Base-by-base conservation (phyloP, 306 rosid species). In the Sechiopsis laciniata region DNA sequence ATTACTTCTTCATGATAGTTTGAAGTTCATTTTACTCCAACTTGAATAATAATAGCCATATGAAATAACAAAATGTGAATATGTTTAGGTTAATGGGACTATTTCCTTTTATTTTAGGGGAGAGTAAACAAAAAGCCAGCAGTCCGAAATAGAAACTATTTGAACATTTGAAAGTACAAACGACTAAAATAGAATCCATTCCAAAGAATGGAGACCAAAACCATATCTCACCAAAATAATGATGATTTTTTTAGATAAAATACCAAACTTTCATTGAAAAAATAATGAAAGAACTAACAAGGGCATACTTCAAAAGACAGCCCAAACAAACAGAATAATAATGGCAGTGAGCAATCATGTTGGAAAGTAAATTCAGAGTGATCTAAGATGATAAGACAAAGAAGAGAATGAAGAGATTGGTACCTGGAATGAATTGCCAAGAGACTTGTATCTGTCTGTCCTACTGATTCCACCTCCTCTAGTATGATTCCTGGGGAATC, bases 401-500 rank as follows among this genome's bases (percentile, higher is more conserved):
- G 35, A 68, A 68, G 14, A 51, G 59, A 52, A 0, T 13, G 42
- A 68, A 22, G 48, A 24, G 74, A 51, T 70, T 3, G 40, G 20
- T 50, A 91, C 99, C 97, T 94, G 99, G 77, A 95, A 95, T 16
- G 99, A 95, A 79, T 95, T 95, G 16, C 99, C 99, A 6, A 95
- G 96, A 7, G 99, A 95, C 64, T 95, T 95, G 45, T 83, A 95
- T 71, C 99, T 79, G 67, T 95, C 99, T 0, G 96, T 95, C 77
- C 99, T 81, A 75, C 97, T 95, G 45, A 91, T 91, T 73, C 97
- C 97, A n/a, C 97, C 97, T 48, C 99, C 99, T 58, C 99, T 86
- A 22, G 99, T 95, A 78, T 95, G 99, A 84, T 95, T 88, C 84
- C 74, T 91, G 12, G 97, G 97, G 74, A 91, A 95, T 37, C 99